Percentiles rank a stretch among this genome's conserved stretches.
Conservation (phyloP, 2,329 filamentous ascomycete species). For the Talaromyces sp. region DNA sequence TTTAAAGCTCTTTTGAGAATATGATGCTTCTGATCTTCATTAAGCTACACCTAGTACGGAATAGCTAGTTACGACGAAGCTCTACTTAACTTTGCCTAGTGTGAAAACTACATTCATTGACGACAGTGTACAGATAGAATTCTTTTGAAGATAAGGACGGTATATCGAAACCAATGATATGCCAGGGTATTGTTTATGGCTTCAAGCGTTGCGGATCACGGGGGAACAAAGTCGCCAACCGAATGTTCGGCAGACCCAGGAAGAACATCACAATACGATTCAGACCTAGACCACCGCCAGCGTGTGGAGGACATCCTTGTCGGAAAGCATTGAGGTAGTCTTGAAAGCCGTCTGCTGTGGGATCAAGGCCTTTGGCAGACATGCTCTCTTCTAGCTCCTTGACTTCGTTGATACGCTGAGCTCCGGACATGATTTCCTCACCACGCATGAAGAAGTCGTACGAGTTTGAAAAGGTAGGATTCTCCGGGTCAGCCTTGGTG, state of each 20-base stretch:
- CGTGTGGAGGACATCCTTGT: constrained; percentile 62
- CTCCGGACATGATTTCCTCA: constrained; percentile 64
- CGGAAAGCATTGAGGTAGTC: constrained; percentile 62
- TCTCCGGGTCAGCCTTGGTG: constrained; percentile 70
- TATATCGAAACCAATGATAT: neutral
- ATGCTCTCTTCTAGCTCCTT: constrained; percentile 55
- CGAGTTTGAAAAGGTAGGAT: constrained; percentile 62
- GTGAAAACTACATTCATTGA: neutral
- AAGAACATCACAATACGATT: constrained; percentile 66
- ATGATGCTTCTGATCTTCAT: neutral
- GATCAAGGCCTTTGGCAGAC: constrained; percentile 56
- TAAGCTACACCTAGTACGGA: neutral
- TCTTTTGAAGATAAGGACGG: neutral
- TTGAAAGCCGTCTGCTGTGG: constrained; percentile 55
- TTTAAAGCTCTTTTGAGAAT: neutral
- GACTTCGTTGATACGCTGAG: constrained; percentile 63
- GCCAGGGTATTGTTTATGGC: constrained; percentile 24
- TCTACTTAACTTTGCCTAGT: neutral
- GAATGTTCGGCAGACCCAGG: constrained; percentile 60
- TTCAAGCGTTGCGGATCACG: constrained; percentile 56
- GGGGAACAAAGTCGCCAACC: constrained; percentile 60
- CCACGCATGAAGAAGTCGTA: constrained; percentile 70
- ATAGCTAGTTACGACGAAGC: neutral
- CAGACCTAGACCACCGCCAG: constrained; percentile 60
- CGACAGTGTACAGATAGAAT: neutral